Evolutionary conservation across 441 rosid genomes (phyloP).

Genomic region (Populus hybrid): DNA sequence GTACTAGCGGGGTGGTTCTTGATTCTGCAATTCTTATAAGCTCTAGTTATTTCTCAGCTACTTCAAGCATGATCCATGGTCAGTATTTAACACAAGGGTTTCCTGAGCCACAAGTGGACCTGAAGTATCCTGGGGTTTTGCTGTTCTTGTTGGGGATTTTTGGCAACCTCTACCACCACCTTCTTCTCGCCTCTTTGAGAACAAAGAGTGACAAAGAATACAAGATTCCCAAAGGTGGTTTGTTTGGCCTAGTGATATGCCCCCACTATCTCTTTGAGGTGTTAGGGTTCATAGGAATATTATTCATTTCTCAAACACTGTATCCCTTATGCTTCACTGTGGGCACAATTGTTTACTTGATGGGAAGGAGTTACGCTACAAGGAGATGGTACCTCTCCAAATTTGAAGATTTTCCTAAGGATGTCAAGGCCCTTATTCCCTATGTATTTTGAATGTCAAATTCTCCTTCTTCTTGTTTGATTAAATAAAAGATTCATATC

Average conservation of each 20-base stretch:
- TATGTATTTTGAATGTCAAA: slow-evolving; percentile 34
- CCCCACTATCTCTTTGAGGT: slow-evolving; percentile 80
- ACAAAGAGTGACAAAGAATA: slow-evolving; percentile 36
- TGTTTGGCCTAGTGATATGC: slow-evolving; percentile 53
- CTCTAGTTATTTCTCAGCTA: slow-evolving; percentile 35
- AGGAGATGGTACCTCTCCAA: slow-evolving; percentile 70
- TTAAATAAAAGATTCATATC: background rate
- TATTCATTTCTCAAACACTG: slow-evolving; percentile 55
- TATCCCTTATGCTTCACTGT: slow-evolving; percentile 32
- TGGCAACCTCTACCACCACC: slow-evolving; percentile 80
- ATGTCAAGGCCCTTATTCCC: slow-evolving; percentile 56
- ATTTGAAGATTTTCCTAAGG: slow-evolving; percentile 54
- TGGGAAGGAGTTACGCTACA: slow-evolving; percentile 61
- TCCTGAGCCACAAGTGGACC: slow-evolving; percentile 41
- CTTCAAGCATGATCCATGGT: slow-evolving; percentile 43
- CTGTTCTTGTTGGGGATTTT: slow-evolving; percentile 47
- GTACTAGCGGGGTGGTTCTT: slow-evolving; percentile 29
- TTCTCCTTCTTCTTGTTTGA: background rate
- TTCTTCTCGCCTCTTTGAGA: slow-evolving; percentile 54
- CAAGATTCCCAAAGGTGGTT: slow-evolving; percentile 64
- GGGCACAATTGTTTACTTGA: slow-evolving; percentile 44
- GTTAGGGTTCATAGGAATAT: slow-evolving; percentile 49
- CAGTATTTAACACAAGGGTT: slow-evolving; percentile 42
- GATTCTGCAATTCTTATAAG: slow-evolving; percentile 32
- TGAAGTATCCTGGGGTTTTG: slow-evolving; percentile 36